A percentile compares a stretch with the other conserved stretches of the same genome.
Evolutionary conservation across 2,329 filamentous ascomycete genomes (phyloP).

Genomic region (Camptophora hylomeconis): DNA sequence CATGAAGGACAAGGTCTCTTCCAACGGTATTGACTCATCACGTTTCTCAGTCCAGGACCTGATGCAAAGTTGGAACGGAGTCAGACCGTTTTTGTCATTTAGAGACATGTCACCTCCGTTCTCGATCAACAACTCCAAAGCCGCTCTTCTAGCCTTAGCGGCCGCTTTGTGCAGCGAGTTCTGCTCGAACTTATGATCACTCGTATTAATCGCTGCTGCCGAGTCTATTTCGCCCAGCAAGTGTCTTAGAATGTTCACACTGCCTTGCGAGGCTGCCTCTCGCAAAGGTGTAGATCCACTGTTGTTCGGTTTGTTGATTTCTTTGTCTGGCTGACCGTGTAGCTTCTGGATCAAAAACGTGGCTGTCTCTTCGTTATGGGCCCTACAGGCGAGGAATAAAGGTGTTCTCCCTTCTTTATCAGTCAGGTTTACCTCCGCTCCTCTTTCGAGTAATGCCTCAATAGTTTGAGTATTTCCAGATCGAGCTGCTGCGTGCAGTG

Average conservation of each 20-base stretch:
- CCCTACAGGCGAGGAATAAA: background rate
- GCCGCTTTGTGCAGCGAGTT: constrained; percentile 2
- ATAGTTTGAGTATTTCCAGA: constrained; percentile 45
- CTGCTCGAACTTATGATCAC: background rate
- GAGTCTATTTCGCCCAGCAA: background rate
- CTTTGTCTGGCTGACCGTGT: background rate
- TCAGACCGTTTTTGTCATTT: background rate
- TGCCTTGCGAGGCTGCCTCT: background rate
- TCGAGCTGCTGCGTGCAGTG: constrained; percentile 10
- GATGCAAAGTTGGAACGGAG: background rate
- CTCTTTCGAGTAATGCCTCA: constrained; percentile 48
- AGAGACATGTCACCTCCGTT: background rate
- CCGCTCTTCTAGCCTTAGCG: background rate
- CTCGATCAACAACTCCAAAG: background rate
- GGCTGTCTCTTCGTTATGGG: background rate
- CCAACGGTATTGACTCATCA: background rate
- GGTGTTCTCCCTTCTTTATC: background rate
- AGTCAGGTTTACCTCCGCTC: constrained; percentile 53
- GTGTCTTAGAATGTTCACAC: background rate
- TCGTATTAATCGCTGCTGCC: background rate
- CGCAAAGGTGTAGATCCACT: background rate
- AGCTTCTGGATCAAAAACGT: background rate
- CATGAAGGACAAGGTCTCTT: background rate
- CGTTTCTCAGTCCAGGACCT: background rate
- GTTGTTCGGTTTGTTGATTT: background rate